phyloP scores from a whole-genome alignment of 192 early-diverging fungal species.

The Backusella morwellensis region DNA sequence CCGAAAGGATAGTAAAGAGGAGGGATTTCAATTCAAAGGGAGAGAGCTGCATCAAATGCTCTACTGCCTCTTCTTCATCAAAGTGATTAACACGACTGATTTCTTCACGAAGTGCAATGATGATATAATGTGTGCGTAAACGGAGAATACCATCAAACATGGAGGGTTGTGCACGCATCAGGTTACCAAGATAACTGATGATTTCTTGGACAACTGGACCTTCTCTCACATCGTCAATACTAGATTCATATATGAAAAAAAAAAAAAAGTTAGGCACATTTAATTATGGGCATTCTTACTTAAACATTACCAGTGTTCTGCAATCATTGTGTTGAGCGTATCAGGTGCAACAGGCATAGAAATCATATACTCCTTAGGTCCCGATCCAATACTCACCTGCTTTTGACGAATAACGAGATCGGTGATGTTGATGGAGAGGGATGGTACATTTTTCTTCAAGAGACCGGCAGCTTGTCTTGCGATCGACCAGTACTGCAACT shows the following conservation, averaged over 20 bases:
- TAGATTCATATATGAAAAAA: conserved; percentile 14
- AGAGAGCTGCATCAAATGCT: conserved; percentile 74
- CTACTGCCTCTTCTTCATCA: conserved; percentile 75
- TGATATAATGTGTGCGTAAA: conserved; percentile 74
- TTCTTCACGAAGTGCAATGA: conserved; percentile 84
- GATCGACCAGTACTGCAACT: conserved; percentile 70
- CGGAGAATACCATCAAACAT: conserved; percentile 82
- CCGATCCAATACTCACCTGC: conserved; percentile 74
- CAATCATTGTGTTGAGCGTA: conserved; percentile 63
- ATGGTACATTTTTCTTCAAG: conserved; percentile 71
- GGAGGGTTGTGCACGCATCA: conserved; percentile 60
- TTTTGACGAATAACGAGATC: conserved; percentile 78
- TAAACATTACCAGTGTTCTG: conserved; percentile 51
- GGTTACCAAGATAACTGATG: conserved; percentile 70
- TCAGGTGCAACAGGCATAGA: conserved; percentile 66
- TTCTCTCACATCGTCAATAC: conserved; percentile 75
- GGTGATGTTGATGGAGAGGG: conserved; percentile 72
- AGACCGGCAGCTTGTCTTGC: conserved; percentile 78
- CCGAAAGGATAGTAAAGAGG: conserved; percentile 66
- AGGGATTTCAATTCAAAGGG: conserved; percentile 78
- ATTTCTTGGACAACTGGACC: conserved; percentile 80
- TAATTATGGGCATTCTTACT: no score
- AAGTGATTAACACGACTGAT: conserved; percentile 67
- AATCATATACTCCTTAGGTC: conserved; percentile 63
- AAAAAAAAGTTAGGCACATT: not conserved